Percentiles rank a stretch among this genome's conserved stretches.
Conservation (phyloP, 2,329 filamentous ascomycete species). For the Diplodia corticola region DNA sequence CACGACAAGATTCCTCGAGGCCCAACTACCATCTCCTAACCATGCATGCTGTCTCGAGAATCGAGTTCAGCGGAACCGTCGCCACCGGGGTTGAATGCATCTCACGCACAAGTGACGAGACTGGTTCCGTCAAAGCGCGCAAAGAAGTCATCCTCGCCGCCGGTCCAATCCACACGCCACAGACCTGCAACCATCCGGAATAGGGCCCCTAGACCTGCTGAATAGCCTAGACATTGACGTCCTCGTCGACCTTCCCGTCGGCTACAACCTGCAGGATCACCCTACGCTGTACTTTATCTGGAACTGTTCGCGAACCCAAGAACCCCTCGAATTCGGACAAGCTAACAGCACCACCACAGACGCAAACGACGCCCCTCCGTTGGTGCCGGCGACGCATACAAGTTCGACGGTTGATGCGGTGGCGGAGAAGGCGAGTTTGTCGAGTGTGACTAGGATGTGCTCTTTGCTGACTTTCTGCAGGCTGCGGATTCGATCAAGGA, state of each 20-base stretch:
- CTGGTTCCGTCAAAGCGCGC: conserved; percentile 37
- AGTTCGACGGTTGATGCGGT: conserved; percentile 15
- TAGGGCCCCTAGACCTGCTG: conserved; percentile 57
- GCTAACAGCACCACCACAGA: not conserved
- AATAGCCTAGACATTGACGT: conserved; percentile 53
- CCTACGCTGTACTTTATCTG: conserved; percentile 55
- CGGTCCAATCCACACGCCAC: conserved; percentile 63
- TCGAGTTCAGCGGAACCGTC: conserved; percentile 25
- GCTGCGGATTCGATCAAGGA: conserved; percentile 9
- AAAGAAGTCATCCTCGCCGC: conserved; percentile 49
- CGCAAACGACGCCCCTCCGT: not conserved
- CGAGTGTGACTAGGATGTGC: not conserved
- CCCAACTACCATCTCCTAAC: conserved; percentile 36
- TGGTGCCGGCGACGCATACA: not conserved
- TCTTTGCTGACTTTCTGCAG: not conserved
- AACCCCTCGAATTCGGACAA: not conserved
- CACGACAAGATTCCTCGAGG: conserved; percentile 35
- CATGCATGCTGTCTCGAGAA: conserved; percentile 28
- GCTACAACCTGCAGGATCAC: conserved; percentile 64
- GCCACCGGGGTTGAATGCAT: conserved; percentile 1
- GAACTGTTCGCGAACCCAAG: not conserved
- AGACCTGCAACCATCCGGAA: conserved; percentile 63
- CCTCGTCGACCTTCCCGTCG: conserved; percentile 61
- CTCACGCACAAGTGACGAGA: conserved; percentile 20
- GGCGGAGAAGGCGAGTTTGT: conserved; percentile 17